A percentile compares a stretch with the other conserved stretches of the same genome.
These are phyloP conservation scores for Scutellaria barbata DNA, from an alignment of 257 asterid species.

Conservation along the genomic window DNA sequence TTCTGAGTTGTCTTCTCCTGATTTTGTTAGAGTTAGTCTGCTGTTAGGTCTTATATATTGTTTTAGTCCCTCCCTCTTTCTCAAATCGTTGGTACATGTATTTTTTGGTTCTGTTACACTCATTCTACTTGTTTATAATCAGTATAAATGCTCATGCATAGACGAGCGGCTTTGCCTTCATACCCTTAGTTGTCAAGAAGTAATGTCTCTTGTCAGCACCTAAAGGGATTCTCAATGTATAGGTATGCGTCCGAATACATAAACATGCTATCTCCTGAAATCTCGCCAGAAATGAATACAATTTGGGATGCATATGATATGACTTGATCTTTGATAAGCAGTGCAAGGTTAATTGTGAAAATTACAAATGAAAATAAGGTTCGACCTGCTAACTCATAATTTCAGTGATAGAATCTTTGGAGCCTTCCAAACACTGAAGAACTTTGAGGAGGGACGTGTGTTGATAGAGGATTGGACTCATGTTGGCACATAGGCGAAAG, in stretches of 20 bases:
- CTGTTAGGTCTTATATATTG: neutral
- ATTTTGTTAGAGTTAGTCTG: conserved; percentile 25
- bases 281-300: neutral
- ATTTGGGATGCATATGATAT: conserved; percentile 14
- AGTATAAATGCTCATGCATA: conserved; percentile 21
- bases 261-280: neutral
- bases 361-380: conserved; percentile 4
- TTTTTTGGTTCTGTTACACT: neutral
- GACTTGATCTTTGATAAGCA: conserved; percentile 4
- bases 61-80: neutral
- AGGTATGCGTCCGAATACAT: conserved; percentile 13
- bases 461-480: neutral
- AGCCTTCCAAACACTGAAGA: neutral
- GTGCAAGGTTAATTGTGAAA: neutral
- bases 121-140: conserved; percentile 7
- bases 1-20: conserved; percentile 14
- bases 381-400: neutral
- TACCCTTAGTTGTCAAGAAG: conserved; percentile 22
- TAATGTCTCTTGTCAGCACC: conserved; percentile 21
- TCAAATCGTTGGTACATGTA: neutral
- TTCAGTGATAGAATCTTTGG: neutral
- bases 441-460: neutral
- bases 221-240: neutral
- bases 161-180: conserved; percentile 13
- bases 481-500: neutral